Percentiles rank a stretch among this genome's conserved stretches.
Evolutionary conservation across 164 flowering plant genomes (phyloP).

Genomic region (Liriodendron chinense): DNA sequence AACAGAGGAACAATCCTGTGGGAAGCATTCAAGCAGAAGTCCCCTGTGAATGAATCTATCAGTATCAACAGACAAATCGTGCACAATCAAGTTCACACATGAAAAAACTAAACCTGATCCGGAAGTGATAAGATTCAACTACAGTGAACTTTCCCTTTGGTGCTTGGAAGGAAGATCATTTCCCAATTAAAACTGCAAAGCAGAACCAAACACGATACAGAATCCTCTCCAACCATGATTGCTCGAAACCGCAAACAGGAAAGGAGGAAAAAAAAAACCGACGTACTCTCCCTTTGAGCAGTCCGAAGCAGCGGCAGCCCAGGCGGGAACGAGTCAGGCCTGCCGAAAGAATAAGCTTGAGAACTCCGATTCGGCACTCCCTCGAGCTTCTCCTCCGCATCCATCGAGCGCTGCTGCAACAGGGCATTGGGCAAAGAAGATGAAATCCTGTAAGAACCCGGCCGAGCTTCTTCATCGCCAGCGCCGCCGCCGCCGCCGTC

Average conservation of each 20-base stretch:
- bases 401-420: conserved; percentile 30
- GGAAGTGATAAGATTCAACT: background rate
- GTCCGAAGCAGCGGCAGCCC: conserved; percentile 39
- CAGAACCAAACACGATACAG: background rate
- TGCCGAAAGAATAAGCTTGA: conserved; percentile 25
- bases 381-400: conserved; percentile 19
- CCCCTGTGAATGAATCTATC: too few species aligned
- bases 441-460: conserved; percentile 24
- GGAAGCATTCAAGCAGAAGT: too few species aligned
- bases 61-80: too few species aligned
- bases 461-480: conserved; percentile 13
- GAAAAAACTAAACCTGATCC: too few species aligned
- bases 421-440: conserved; percentile 49
- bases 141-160: background rate
- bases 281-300: conserved; percentile 34
- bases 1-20: too few species aligned
- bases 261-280: background rate
- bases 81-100: too few species aligned
- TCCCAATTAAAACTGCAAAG: background rate
- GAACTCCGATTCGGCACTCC: background rate
- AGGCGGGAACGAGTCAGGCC: conserved; percentile 30
- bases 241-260: background rate
- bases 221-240: background rate
- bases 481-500: conserved; percentile 12
- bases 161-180: background rate